A percentile compares a stretch with the other conserved stretches of the same genome.
These are phyloP conservation scores for Globisporangium nagaii DNA, from an alignment of 352 stramenopile genomes.

Conservation along the genomic window DNA sequence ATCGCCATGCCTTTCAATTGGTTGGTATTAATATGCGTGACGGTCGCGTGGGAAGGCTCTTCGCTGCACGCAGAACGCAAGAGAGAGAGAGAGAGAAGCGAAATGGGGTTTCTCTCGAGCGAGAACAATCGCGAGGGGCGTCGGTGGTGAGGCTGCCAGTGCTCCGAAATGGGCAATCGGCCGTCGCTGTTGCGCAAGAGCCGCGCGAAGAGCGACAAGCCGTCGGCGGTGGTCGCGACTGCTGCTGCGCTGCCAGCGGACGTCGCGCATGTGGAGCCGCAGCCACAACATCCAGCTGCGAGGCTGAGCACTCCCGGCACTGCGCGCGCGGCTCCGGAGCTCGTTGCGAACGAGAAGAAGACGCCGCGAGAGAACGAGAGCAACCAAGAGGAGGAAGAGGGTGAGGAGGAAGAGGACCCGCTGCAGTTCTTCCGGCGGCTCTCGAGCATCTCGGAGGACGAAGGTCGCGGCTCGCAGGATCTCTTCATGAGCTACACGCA, in stretches of 20 bases:
- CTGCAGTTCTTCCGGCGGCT: conserved; percentile 25
- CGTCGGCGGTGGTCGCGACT: background rate
- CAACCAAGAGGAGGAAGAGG: background rate
- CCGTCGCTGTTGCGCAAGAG: conserved; percentile 4
- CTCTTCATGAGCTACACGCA: conserved; percentile 33
- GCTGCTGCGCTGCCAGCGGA: background rate
- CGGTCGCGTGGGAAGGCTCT: no score
- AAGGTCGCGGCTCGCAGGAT: conserved; percentile 9
- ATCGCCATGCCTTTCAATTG: no score
- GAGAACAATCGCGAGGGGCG: no score
- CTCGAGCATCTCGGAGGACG: background rate
- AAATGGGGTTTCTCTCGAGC: no score
- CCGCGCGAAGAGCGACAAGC: background rate
- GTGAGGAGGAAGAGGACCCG: conserved; percentile 13
- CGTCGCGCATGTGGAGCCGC: background rate
- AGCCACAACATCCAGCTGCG: background rate
- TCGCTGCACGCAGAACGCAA: no score
- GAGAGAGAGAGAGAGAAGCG: no score
- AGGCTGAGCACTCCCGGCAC: background rate
- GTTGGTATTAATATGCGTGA: no score
- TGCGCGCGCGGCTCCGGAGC: background rate
- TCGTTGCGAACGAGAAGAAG: background rate
- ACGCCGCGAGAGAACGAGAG: background rate
- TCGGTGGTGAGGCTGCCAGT: background rate
- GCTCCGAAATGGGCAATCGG: conserved; percentile 6